phyloP scores from a whole-genome alignment of 768 basidiomycete genomes.

The Panaeolus papilionaceus region DNA sequence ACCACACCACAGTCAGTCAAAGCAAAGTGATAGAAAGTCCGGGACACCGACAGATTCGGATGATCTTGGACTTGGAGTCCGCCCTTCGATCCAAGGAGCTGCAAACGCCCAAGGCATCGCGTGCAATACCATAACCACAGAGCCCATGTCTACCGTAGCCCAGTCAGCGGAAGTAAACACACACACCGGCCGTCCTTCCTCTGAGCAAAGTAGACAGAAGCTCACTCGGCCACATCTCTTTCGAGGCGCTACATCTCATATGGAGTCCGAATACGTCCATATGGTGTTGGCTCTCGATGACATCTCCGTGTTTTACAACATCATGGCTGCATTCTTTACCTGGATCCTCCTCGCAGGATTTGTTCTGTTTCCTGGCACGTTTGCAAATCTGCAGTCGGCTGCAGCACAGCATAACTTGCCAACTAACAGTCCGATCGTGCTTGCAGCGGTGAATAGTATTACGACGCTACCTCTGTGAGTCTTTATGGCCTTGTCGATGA shows the following conservation, averaged over 20 bases:
- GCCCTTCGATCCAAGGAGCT: neutral
- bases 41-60: too few relatives aligned
- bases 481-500: neutral
- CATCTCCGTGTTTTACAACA: conserved; percentile 55
- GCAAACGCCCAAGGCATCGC: neutral
- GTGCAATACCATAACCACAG: neutral
- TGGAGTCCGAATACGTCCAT: conserved; percentile 60
- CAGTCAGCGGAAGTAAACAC: too few relatives aligned
- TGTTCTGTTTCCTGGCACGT: conserved; percentile 67
- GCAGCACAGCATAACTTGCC: conserved; percentile 26
- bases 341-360: conserved; percentile 71
- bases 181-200: too few relatives aligned
- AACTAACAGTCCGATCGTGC: conserved; percentile 32
- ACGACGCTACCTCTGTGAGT: conserved; percentile 54
- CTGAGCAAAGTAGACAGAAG: neutral
- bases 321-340: conserved; percentile 62
- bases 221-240: conserved; percentile 24
- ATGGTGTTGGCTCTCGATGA: conserved; percentile 68
- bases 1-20: neutral
- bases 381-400: conserved; percentile 50
- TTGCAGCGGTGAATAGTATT: conserved; percentile 41
- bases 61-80: too few relatives aligned
- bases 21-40: neutral
- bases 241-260: conserved; percentile 34
- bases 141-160: neutral